These are phyloP conservation scores for Ochromonas danica DNA, from an alignment of 108 stramenopile species.

Conservation along the genomic window DNA sequence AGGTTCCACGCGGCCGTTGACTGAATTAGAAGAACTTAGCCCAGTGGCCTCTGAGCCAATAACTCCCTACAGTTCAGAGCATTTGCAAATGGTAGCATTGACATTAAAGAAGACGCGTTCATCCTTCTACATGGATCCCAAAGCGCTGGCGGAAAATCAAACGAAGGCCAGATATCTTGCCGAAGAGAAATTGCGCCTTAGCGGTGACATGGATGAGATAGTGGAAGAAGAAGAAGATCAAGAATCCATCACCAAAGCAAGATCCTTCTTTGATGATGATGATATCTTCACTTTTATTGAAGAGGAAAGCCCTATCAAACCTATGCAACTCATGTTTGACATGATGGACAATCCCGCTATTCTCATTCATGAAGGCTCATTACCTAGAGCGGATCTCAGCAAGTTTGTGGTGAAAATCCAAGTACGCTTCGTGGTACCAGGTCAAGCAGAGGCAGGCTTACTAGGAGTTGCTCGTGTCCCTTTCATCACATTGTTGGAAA, in stretches of 20 bases:
- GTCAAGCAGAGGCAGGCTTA: background rate
- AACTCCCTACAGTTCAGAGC: background rate
- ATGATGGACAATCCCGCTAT: background rate
- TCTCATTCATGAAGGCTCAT: background rate
- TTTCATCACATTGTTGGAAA: background rate
- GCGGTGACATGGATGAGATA: too few relatives aligned
- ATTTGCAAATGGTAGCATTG: background rate
- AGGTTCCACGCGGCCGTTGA: background rate
- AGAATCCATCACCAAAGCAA: too few relatives aligned
- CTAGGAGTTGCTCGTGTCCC: background rate
- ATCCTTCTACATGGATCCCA: too few relatives aligned
- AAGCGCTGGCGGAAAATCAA: too few relatives aligned
- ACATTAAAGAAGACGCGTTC: too few relatives aligned
- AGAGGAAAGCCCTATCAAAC: too few relatives aligned
- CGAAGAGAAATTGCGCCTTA: too few relatives aligned
- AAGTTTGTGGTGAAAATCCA: slow-evolving; percentile 1
- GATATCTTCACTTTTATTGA: too few relatives aligned
- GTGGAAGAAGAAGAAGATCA: too few relatives aligned
- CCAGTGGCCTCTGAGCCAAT: background rate
- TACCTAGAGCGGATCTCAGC: background rate
- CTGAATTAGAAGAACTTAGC: background rate
- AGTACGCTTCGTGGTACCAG: background rate
- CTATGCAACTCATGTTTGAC: too few relatives aligned
- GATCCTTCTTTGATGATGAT: too few relatives aligned
- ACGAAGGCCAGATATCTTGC: too few relatives aligned